phyloP scores from a whole-genome alignment of 208 protist species.

The Trypanosoma platydactyli region DNA sequence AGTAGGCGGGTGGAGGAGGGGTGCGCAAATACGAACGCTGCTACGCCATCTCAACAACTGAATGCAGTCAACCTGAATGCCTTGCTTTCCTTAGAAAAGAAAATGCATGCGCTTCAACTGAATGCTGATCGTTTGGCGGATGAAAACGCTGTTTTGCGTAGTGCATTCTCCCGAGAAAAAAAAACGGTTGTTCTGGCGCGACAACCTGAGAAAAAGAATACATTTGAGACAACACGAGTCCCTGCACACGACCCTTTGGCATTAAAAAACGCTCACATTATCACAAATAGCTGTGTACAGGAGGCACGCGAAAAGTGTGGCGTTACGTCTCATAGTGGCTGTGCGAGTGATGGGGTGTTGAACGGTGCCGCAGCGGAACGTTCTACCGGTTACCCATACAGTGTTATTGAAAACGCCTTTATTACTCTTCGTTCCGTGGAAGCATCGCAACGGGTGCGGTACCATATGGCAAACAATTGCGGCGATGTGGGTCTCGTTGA shows the following conservation, averaged over 20 bases:
- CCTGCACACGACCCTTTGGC: neutral
- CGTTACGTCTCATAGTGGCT: too few species aligned
- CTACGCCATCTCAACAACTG: neutral
- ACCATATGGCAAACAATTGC: neutral
- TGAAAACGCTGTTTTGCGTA: slow-evolving; percentile 9
- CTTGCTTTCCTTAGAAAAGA: slow-evolving; percentile 13
- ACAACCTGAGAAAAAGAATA: neutral
- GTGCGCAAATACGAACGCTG: neutral
- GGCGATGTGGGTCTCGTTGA: slow-evolving; percentile 8
- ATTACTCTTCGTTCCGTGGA: slow-evolving; percentile 1
- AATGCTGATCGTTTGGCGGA: slow-evolving; percentile 8
- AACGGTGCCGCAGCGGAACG: neutral
- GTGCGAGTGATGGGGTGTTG: neutral
- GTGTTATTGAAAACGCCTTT: slow-evolving; percentile 18
- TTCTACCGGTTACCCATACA: neutral
- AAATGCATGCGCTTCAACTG: slow-evolving; percentile 1
- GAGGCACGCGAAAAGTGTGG: too few species aligned
- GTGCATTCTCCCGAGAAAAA: neutral
- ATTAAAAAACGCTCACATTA: neutral
- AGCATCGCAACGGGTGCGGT: slow-evolving; percentile 11
- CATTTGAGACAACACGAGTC: neutral
- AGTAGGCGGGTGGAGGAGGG: neutral
- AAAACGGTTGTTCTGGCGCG: neutral
- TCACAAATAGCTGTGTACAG: too few species aligned
- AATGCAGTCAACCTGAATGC: slow-evolving; percentile 1